Evolutionary conservation across 2,329 filamentous ascomycete species (phyloP).

Genomic region (Exophiala spinifera): DNA sequence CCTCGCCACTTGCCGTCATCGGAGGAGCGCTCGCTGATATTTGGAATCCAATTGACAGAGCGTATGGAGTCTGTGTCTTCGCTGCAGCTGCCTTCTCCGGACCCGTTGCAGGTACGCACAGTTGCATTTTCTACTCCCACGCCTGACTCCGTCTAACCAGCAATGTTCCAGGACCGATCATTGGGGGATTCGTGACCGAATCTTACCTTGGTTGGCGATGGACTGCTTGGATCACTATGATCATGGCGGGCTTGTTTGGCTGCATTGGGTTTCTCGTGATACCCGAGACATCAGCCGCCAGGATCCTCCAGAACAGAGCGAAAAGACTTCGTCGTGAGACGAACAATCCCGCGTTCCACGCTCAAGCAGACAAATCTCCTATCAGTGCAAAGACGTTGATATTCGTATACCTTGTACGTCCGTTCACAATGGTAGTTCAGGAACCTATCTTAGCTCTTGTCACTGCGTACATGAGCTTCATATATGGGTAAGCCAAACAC

Average conservation of each 20-base stretch:
- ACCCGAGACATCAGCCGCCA: constrained; percentile 51
- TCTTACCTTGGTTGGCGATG: constrained; percentile 55
- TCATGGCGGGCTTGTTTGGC: constrained; percentile 45
- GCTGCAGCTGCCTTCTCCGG: constrained; percentile 49
- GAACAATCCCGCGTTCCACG: constrained; percentile 47
- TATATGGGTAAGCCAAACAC: constrained; percentile 31
- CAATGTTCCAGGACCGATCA: constrained; percentile 35
- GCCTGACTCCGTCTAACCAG: background rate
- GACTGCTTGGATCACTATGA: constrained; percentile 56
- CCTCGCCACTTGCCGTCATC: constrained; percentile 50
- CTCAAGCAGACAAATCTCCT: constrained; percentile 44
- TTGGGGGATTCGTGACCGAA: constrained; percentile 50
- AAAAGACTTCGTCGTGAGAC: constrained; percentile 48
- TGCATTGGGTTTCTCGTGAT: constrained; percentile 46
- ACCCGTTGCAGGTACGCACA: constrained; percentile 34
- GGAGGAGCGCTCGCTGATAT: constrained; percentile 51
- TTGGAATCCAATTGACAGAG: constrained; percentile 48
- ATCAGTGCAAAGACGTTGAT: constrained; percentile 40
- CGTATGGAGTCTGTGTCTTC: constrained; percentile 46
- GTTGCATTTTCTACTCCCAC: background rate
- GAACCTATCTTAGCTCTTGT: constrained; percentile 50
- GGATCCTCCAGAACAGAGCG: constrained; percentile 50
- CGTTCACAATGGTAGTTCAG: constrained; percentile 46
- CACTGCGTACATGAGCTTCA: constrained; percentile 43
- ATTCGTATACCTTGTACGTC: constrained; percentile 45